Base-by-base conservation (phyloP, 441 rosid species). In the Arabidopsis hybrid region DNA sequence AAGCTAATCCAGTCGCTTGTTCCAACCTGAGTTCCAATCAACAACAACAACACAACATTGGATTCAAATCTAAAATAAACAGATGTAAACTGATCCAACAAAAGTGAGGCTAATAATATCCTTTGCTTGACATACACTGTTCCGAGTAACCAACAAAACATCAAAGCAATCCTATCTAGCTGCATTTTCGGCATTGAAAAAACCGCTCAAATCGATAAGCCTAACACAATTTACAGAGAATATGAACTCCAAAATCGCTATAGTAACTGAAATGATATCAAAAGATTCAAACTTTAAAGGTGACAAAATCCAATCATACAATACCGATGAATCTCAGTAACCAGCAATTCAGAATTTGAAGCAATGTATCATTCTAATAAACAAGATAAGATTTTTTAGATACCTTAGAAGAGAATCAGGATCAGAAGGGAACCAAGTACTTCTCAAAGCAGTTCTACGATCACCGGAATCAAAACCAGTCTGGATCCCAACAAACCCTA, bases 1-100 rank as follows among this genome's bases (percentile, higher is more conserved):
- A 90, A 49, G 91, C 90, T 63, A 92, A 79, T 58, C 93, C 93
- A 21, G 97, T 92, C 43, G 95, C 91, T 74, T 92, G 93, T 84
- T 92, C 95, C 84, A 92, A 80, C 81, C 95, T 92, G 9, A 49
- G 31, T 53, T 32, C 6, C 29, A 66, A 12, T 58, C 77, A 81
- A 43, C 31, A 43, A 31, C 29, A 43, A 47, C 38, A 62, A 56
- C 46, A 65, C 9, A 26, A 55, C 34, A 53, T 42, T 40, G 36
- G 65, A 47, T 8, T 31, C 45, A 56, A 64, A 53, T 31, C 14
- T 60, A 61, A 76, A 21, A 18, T 49, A 13, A 5, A 1, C 39
- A 18, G 0, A 51, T 53, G 26, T 47, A 43, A 26, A 56, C 5
- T 16, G 21, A 18, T 58, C 67, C 57, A 34, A 51, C 4, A 13